Conservation (phyloP, 179 eudicot species). For the Beta corolliflora region DNA sequence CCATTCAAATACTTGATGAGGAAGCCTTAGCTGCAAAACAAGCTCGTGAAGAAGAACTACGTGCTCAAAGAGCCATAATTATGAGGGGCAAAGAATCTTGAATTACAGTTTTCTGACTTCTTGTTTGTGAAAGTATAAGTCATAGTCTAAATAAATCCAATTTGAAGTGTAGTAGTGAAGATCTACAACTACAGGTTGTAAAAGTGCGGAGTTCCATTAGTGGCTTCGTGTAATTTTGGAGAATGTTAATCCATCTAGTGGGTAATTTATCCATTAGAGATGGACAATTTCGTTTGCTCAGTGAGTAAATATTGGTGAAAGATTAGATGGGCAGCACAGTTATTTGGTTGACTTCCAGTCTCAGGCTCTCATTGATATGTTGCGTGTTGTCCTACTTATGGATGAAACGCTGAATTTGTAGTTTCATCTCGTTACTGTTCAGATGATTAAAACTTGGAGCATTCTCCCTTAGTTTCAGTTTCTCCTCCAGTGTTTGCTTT, state of each 20-base stretch:
- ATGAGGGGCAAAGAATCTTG: conserved; percentile 58
- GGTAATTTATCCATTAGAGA: too few relatives aligned
- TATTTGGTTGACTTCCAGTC: neutral
- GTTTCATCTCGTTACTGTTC: neutral
- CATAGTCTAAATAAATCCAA: neutral
- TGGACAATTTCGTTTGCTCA: too few relatives aligned
- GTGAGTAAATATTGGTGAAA: neutral
- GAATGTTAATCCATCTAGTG: neutral
- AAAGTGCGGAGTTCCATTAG: neutral
- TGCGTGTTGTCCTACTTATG: too few relatives aligned
- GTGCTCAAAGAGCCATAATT: conserved; percentile 53
- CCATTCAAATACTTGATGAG: conserved; percentile 79
- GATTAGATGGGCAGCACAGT: neutral
- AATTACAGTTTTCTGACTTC: neutral
- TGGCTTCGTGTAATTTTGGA: neutral
- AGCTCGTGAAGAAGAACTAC: conserved; percentile 68
- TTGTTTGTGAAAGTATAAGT: neutral
- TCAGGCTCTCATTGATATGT: neutral
- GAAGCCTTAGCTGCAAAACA: conserved; percentile 85
- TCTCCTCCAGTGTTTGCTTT: too few relatives aligned
- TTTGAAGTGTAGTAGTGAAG: neutral
- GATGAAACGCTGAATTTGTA: neutral
- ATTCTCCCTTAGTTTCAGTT: too few relatives aligned
- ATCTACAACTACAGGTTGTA: too few relatives aligned
- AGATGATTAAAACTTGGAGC: neutral